Evolutionary conservation across 805 yeast species (phyloP), one percentile per base, ranked within the genome.

Genomic region (Teunomyces cretensis): DNA sequence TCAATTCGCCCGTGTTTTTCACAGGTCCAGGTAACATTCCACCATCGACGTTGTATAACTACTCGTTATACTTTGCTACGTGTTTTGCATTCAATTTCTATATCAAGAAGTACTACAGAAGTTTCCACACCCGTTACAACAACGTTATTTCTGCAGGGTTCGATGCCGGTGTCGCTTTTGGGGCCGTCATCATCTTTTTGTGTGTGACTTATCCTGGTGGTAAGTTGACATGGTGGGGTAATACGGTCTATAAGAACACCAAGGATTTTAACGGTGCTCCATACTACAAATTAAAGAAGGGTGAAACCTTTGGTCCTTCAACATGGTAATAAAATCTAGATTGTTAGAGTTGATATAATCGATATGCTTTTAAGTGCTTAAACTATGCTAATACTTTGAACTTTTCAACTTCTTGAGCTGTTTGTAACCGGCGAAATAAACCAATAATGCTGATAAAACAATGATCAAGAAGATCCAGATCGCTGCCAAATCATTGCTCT

Each of bases 391-490:
- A 17, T 16, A 24, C 15, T 35, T 35, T 24, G 38, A 19, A 13
- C 27, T 9, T 12, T 22, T 35, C 15, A 35, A 35, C 16, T 33
- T 30, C 33, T 41, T 42, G 42, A 45, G 43, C 14, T 45, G 45
- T 15, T 55, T 58, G 52, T 68, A 68, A 15, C 71, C 80, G 26
- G 64, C 70, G 45, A 53, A 70, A 57, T 57, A 67, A 35, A 66
- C 78, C 56, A 52, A 64, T 56, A 49, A 61, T 27, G 62, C 71
- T 45, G 60, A 74, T 67, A 46, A 66, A 56, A 47, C 60, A 42
- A 84, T 83, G 33, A 80, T 67, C 13, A 80, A 49, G 51, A 86
- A 83, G 40, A 86, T 81, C 71, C 87, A 80, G 42, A 85, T 74
- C 2, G 84, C 81, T 13, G 84, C 83, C 44, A 79, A 64, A 48